Base-by-base conservation (phyloP, 1,139 yeast genomes). In the Zhuliangozyma blackwelliae region DNA sequence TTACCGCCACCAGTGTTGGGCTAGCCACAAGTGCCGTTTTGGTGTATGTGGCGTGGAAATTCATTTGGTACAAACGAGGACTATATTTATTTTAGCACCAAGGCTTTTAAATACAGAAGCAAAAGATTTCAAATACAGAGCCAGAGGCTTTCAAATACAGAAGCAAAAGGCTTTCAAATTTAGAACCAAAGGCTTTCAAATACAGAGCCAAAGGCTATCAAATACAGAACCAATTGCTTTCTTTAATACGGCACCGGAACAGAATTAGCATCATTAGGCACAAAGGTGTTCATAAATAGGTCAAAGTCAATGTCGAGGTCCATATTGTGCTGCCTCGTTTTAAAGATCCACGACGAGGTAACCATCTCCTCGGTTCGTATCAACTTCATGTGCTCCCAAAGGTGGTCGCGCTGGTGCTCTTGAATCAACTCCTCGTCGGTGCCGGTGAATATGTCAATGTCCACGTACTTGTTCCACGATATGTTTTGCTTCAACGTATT, bases 1-100 rank as follows among this genome's bases (percentile, higher is more conserved):
- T 72, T 44, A 42, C 32, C n/a, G 35, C 65, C 21, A 63, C 73
- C 8, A 47, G 62, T 4, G 26, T 44, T 3, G 59, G 73, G 30
- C 51, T 68, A 31, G 36, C 54, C 2, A 29, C 58, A 3, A 66
- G 76, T 48, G 52, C 63, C 5, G 37, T 57, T 5, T 44, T 65
- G 16, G 45, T 69, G 5, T 32, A 52, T 7, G 29, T 55, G 16
- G 59, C 63, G 25, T 70, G 74, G 74, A 58, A 59, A 37, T 42
- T 35, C 10, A 42, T 58, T 25, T 68, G 74, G 74, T 43, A 45
- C 38, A 51, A 48, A 36, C 47, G 69, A 32, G 71, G 71, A 5
- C 50, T 60, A 33, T 39, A 37, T 27, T 30, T 45, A 20, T 55
- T 56, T 34, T 57, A 45, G 37, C 29, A 37, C 20, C 10, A 3